Base-by-base conservation (phyloP, 768 basidiomycete genomes). In the Strobilomyces confusus region DNA sequence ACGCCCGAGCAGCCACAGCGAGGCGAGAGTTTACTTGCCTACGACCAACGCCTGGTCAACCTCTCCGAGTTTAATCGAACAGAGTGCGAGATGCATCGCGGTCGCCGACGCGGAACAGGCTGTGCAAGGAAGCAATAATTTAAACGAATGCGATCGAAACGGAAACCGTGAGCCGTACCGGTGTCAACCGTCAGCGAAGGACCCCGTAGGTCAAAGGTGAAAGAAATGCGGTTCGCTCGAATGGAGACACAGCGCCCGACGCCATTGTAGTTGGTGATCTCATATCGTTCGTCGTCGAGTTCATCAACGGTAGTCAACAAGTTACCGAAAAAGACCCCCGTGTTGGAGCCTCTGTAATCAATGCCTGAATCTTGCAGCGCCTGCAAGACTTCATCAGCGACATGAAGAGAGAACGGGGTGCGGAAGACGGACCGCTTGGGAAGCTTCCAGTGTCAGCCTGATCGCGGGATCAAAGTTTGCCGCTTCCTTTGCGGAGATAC, bases 111-210 rank as follows among this genome's bases (percentile, higher is more conserved):
- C 80, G 33, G 76, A 79, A 56, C 80, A 81, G 8, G 64, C 64
- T 65, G 36, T 45, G 13, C 9, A 38, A 25, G 37, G 15, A 19
- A 23, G 43, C 34, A 12, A n/a, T 2, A 13, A 15, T 20, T 9
- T 45, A 3, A 1, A 30, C 17, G 9, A 19, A 4, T 3, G 8
- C 22, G 29, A 1, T 23, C 30, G 17, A 8, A 12, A 38, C 12
- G 22, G 12, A 41, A 52, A 1, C 4, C 12, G 12, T 14, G 26
- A 38, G 2, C 42, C 54, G 1, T 34, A 67, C 65, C 64, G 2
- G 62, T 61, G 54, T 81, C 79, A 0, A 74, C 58, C 6, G 78
- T 75, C 32, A 80, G 54, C 5, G 80, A 81, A 13, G 80, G 80
- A 13, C 79, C 79, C 1, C 63, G 69, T 19, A 74, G 52, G 46